Conservation (phyloP, 2,329 filamentous ascomycete species). For the Colletotrichum musae region DNA sequence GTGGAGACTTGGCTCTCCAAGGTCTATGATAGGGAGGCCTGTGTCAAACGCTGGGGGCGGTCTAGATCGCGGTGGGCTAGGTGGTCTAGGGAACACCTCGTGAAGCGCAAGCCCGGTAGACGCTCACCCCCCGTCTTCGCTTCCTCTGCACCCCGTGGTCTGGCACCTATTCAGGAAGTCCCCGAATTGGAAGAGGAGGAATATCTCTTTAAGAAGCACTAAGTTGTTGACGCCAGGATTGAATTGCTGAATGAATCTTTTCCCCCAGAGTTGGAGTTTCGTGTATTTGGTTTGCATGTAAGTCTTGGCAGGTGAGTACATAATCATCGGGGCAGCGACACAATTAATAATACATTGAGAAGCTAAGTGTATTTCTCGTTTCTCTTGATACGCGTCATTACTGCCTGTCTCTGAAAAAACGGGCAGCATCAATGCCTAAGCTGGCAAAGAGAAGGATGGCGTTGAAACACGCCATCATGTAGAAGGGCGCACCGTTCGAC, state of each 20-base stretch:
- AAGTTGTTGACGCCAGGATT: background rate
- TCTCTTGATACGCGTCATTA: constrained; percentile 4
- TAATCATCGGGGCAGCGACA: background rate
- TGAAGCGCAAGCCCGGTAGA: background rate
- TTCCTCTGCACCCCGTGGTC: background rate
- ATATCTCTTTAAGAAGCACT: background rate
- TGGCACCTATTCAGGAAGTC: constrained; percentile 7
- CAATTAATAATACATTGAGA: background rate
- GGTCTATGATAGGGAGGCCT: background rate
- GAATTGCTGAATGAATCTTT: too few relatives aligned
- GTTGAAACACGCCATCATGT: constrained; percentile 94
- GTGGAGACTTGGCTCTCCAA: background rate
- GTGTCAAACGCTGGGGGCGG: background rate
- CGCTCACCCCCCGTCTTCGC: background rate
- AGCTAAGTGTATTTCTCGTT: constrained; percentile 6
- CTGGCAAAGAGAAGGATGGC: constrained; percentile 75
- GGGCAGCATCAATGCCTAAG: constrained; percentile 64
- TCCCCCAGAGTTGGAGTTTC: background rate
- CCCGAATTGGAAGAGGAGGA: background rate
- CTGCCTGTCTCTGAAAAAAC: constrained; percentile 49
- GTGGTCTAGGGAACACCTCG: constrained; percentile 9
- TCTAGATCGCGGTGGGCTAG: background rate
- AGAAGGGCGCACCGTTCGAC: constrained; percentile 86
- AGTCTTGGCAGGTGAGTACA: background rate
- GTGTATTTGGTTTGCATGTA: background rate